Base-by-base conservation (phyloP, 2,329 filamentous ascomycete species). In the Beauveria caledonica region DNA sequence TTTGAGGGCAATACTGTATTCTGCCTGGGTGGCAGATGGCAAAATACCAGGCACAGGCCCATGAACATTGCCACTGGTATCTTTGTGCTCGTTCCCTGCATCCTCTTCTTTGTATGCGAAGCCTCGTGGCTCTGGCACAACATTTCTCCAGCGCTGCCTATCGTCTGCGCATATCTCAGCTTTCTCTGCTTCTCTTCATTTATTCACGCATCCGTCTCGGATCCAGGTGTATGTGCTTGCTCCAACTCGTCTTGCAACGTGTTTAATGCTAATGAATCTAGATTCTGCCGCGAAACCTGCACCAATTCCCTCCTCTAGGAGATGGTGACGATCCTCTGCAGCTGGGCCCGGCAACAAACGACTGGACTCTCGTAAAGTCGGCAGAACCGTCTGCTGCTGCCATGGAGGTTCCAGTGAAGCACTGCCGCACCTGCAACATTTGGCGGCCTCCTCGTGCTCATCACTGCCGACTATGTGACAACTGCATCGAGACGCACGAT, bases 351-450 rank as follows among this genome's bases (percentile, higher is more conserved):
- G 86, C 92, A 1, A 94, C 89, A 7, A 97, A 90, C 56, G 92
- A 96, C 72, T 99, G 94, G 94, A 89, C 90, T 8, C 85, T 96
- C 77, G 89, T 97, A 66, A 89, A 92, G 68, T 90, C 91, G 10
- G 84, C 88, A 42, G 87, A 87, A 62, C 85, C 79, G 45, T 78
- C 84, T 10, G 88, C 89, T 36, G 88, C 92, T 9, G 92, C 92
- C 6, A 97, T 99, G 90, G 94, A 99, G 72, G 92, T 99, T 1
- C 94, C 94, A 0, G 92, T 93, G 63, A 97, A 99, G 76, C 97
- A 96, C 76, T 99, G 94, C 82, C 93, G 92, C 71, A 96, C 92
- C 19, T 99, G 94, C 79, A 92, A 92, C 69, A 92, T 99, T 66
- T 99, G 94, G 94, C 89, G 94, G 2, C 94, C 94, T 40, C 92